Conservation (phyloP, 2,329 filamentous ascomycete species). For the Nannizziopsis barbatae region DNA sequence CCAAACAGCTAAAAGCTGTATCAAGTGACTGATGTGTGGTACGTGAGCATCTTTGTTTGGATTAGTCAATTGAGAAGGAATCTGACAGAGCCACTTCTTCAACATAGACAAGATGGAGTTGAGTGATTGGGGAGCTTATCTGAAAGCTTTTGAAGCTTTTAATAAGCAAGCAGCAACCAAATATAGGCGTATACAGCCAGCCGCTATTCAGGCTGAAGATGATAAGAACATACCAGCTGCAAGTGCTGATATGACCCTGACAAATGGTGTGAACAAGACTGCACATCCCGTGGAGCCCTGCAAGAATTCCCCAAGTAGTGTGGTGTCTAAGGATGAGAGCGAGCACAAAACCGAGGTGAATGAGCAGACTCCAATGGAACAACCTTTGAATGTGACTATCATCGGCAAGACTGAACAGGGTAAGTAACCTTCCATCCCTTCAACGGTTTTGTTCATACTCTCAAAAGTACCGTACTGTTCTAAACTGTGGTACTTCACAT, state of each 20-base stretch:
- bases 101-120: neutral
- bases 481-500: neutral
- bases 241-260: constrained; percentile 1
- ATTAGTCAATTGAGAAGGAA: no score
- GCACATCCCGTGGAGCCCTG: neutral
- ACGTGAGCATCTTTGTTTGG: no score
- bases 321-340: neutral
- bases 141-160: constrained; percentile 3
- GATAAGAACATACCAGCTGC: neutral
- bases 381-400: neutral
- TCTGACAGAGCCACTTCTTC: no score
- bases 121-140: constrained; percentile 1
- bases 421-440: neutral
- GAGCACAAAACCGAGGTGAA: neutral
- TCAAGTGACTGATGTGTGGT: no score
- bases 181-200: constrained; percentile 1
- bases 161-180: neutral
- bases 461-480: neutral
- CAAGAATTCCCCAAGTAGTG: neutral
- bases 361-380: neutral
- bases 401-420: neutral
- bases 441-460: neutral
- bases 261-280: neutral
- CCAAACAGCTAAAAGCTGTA: neutral
- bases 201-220: neutral